Base-by-base conservation (phyloP, 306 rosid species). In the Rosa multiflora region DNA sequence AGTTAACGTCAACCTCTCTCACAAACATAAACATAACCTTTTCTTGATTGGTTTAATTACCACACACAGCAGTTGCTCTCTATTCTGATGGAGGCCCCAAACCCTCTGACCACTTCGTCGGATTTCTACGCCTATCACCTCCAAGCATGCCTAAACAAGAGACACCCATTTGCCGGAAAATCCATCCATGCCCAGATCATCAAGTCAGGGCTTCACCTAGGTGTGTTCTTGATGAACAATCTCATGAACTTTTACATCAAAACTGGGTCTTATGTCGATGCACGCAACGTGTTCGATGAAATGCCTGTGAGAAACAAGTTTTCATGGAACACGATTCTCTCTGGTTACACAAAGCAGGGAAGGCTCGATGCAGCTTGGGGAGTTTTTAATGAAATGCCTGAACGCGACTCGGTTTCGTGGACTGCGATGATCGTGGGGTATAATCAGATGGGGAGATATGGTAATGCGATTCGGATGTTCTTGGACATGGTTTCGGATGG, bases 391-490 rank as follows among this genome's bases (percentile, higher is more conserved):
- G 88, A 80, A 79, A 92, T 92, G 85, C 95, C 97, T 3, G 81
- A 91, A 12, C 96, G 84, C 3, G 97, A 94, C 76, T 88, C 95
- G 5, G 99, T 94, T 43, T 92, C 98, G 1, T 94, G 97, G 98
- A 94, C 93, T 68, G 77, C 88, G 0, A 85, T 92, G 84, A 92
- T 92, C 3, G 97, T 84, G 74, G 92, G 91, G 14, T 94, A 89
- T 56, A 89, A 92, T 82, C 92, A 82, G 53, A 78, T 79, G 85
- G 97, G 93, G 63, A 84, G 39, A 53, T 92, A 86, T 68, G 53
- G 77, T 17, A 76, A 55, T 17, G 90, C 93, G 7, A 81, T 91
- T 64, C 55, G 49, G 70, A 76, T 81, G 88, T 94, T 94, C 79
- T 83, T 85, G 1, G 61, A 55, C 73, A 91, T 94, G 97, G 76